phyloP scores from a whole-genome alignment of 495 filamentous ascomycete genomes.

The Tuber melanosporum region DNA sequence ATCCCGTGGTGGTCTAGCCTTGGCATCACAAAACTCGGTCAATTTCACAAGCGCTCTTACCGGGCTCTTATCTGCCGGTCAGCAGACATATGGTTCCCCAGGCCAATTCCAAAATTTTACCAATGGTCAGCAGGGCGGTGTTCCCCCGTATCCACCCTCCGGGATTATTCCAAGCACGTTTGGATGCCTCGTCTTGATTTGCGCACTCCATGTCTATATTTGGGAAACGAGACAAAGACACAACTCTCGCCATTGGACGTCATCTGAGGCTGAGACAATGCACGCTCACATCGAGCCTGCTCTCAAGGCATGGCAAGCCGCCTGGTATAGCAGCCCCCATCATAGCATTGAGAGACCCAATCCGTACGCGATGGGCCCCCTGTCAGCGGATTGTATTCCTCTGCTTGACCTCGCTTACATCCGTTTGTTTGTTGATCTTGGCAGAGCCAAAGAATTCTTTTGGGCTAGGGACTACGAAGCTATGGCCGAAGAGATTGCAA shows the following conservation, averaged over 20 bases:
- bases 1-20: slow-evolving; percentile 62
- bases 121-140: slow-evolving; percentile 36
- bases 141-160: slow-evolving; percentile 38
- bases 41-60: slow-evolving; percentile 72
- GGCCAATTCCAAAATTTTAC: slow-evolving; percentile 34
- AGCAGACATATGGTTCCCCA: slow-evolving; percentile 47
- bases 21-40: slow-evolving; percentile 59
- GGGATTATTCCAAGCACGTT: slow-evolving; percentile 79
- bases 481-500: slow-evolving; percentile 83
- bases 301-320: slow-evolving; percentile 87
- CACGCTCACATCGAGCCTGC: slow-evolving; percentile 94
- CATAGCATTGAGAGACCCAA: slow-evolving; percentile 87
- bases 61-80: slow-evolving; percentile 54
- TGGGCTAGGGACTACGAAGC: slow-evolving; percentile 91
- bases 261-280: slow-evolving; percentile 90
- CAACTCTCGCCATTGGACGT: slow-evolving; percentile 82
- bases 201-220: slow-evolving; percentile 94
- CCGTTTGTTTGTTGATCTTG: slow-evolving; percentile 85
- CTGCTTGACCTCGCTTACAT: slow-evolving; percentile 93
- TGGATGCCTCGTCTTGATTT: slow-evolving; percentile 87
- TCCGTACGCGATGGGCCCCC: slow-evolving; percentile 76
- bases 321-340: slow-evolving; percentile 79
- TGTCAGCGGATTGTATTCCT: slow-evolving; percentile 90
- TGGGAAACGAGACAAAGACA: slow-evolving; percentile 95
- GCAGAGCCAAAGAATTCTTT: slow-evolving; percentile 84